phyloP scores from a whole-genome alignment of 2,329 filamentous ascomycete species.

The Beauveria rudraprayagi region DNA sequence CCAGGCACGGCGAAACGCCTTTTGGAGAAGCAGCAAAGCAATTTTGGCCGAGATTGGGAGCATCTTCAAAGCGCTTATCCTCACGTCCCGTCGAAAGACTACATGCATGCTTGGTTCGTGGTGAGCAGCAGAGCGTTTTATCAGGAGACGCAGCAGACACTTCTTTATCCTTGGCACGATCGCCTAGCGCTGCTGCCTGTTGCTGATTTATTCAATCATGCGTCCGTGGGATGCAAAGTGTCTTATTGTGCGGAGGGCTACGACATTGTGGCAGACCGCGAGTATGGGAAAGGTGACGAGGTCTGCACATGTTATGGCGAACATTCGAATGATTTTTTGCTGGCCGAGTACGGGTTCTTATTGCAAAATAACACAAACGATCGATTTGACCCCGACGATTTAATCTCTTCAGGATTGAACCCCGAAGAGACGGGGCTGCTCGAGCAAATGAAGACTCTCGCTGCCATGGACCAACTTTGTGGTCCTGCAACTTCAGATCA shows the following conservation, averaged over 20 bases:
- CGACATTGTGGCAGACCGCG: constrained; percentile 41
- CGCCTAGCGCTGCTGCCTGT: constrained; percentile 59
- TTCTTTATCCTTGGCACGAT: constrained; percentile 37
- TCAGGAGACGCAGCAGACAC: constrained; percentile 33
- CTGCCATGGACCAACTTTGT: not conserved
- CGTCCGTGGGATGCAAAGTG: constrained; percentile 42
- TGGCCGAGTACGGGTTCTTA: constrained; percentile 58
- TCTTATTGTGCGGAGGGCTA: constrained; percentile 42
- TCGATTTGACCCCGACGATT: not conserved
- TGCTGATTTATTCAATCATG: constrained; percentile 58
- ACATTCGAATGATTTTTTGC: constrained; percentile 64
- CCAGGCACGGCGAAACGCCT: constrained; percentile 36
- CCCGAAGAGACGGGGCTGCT: not conserved
- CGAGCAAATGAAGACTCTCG: not conserved
- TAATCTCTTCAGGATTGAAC: not conserved
- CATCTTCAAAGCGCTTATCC: constrained; percentile 24
- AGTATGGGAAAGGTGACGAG: constrained; percentile 53
- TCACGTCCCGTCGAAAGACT: constrained; percentile 25
- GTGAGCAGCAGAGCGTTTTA: constrained; percentile 52
- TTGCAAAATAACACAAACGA: constrained; percentile 42
- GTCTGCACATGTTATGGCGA: constrained; percentile 61
- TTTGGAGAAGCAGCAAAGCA: constrained; percentile 43
- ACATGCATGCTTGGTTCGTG: constrained; percentile 44
- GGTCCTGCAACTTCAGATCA: not conserved
- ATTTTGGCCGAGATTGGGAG: constrained; percentile 34